phyloP scores from a whole-genome alignment of 2,329 filamentous ascomycete genomes.

The Penicillium sp. region DNA sequence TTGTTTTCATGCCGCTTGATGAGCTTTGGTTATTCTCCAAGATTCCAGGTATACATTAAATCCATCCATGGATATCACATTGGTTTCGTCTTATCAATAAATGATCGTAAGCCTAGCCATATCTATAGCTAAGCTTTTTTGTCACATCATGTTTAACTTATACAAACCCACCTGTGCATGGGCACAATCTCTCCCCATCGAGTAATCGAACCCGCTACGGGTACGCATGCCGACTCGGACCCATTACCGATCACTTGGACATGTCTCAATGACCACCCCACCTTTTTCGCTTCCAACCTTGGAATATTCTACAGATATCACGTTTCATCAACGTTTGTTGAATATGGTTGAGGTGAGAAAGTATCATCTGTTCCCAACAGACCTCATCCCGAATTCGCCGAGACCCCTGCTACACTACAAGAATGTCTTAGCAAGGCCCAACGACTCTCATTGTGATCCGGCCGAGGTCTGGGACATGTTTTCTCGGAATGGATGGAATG shows the following conservation, averaged over 20 bases:
- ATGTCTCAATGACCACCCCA: background rate
- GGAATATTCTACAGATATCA: background rate
- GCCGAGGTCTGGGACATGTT: conserved; percentile 46
- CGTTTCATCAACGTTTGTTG: background rate
- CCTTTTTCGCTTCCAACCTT: background rate
- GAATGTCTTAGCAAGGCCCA: conserved; percentile 34
- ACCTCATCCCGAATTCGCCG: conserved; percentile 54
- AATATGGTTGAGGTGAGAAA: background rate
- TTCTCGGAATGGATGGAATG: conserved; percentile 53
- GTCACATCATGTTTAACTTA: background rate
- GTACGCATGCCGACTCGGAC: background rate
- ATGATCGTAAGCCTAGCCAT: too few species aligned
- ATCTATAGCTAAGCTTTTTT: background rate
- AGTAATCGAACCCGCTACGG: background rate
- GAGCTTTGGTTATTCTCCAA: too few species aligned
- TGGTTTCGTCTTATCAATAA: too few species aligned
- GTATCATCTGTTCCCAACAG: conserved; percentile 44
- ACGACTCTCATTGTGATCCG: conserved; percentile 15
- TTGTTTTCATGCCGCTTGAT: too few species aligned
- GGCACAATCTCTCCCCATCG: too few species aligned
- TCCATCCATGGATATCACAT: too few species aligned
- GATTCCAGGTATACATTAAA: too few species aligned
- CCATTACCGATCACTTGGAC: background rate
- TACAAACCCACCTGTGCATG: background rate
- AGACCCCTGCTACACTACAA: conserved; percentile 57